These are phyloP conservation scores for Dillenia turbinata DNA, from an alignment of 164 flowering plant species.

Conservation along the genomic window DNA sequence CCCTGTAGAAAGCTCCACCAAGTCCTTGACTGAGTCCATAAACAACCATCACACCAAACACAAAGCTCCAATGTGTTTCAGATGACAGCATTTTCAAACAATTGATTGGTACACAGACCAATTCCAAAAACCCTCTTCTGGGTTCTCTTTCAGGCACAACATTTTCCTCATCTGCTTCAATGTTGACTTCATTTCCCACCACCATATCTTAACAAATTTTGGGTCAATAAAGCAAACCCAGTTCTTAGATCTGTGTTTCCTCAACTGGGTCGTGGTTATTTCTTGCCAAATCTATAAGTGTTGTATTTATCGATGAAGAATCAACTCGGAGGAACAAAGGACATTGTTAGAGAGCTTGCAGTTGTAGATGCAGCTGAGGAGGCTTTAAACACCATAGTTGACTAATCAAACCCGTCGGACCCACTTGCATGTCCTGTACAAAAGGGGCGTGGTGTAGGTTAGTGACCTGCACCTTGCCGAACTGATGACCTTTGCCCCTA, in stretches of 20 bases:
- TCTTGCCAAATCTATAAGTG: too few relatives aligned
- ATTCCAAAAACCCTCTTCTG: constrained; percentile 15
- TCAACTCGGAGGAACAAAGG: too few relatives aligned
- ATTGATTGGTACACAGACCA: constrained; percentile 26
- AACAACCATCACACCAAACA: constrained; percentile 55
- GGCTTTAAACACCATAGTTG: too few relatives aligned
- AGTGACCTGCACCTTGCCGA: too few relatives aligned
- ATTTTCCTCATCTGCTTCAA: constrained; percentile 16
- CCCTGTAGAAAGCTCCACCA: constrained; percentile 66
- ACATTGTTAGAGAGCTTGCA: too few relatives aligned
- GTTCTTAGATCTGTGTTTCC: constrained; percentile 15
- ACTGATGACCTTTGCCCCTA: too few relatives aligned
- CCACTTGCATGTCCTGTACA: too few relatives aligned
- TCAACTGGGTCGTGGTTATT: not conserved
- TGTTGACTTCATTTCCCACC: constrained; percentile 44
- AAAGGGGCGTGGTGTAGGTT: too few relatives aligned
- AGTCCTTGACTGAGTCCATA: constrained; percentile 90
- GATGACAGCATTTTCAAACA: constrained; percentile 71
- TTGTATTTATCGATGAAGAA: too few relatives aligned
- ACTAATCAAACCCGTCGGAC: too few relatives aligned
- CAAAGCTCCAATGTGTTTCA: constrained; percentile 89
- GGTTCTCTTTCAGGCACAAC: constrained; percentile 18
- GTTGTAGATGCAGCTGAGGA: too few relatives aligned
- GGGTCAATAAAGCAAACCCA: constrained; percentile 9
- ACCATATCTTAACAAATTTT: not conserved